Evolutionary conservation across 331 rosid genomes (phyloP).

Genomic region (Telfairia occidentalis): DNA sequence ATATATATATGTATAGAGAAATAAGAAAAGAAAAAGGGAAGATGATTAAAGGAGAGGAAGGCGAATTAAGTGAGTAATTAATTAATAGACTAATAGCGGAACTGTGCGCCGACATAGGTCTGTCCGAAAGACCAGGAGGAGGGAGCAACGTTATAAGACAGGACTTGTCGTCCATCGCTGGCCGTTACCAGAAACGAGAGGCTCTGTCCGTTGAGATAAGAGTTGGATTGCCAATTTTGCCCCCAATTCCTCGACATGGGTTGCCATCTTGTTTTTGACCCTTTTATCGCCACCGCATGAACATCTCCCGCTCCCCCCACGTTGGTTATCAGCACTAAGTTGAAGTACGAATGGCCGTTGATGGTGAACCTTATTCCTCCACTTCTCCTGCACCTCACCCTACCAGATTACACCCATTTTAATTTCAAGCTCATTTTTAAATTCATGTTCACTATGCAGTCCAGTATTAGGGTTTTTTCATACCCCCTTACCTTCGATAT

Average conservation of each 20-base stretch:
- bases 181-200: constrained; percentile 70
- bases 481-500: constrained; percentile 75
- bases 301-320: constrained; percentile 95
- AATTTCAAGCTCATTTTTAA: no score
- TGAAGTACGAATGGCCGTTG: constrained; percentile 93
- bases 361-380: constrained; percentile 83
- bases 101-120: constrained; percentile 71
- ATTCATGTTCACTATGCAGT: no score
- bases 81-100: constrained; percentile 25
- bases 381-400: constrained; percentile 73
- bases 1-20: no score
- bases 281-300: constrained; percentile 65
- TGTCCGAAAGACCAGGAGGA: constrained; percentile 75
- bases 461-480: no score
- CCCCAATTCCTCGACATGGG: constrained; percentile 93
- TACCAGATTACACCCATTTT: no score
- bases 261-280: constrained; percentile 71
- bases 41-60: background rate
- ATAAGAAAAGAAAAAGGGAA: background rate
- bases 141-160: constrained; percentile 67
- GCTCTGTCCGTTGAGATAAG: constrained; percentile 64
- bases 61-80: background rate
- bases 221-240: constrained; percentile 87
- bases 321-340: constrained; percentile 70
- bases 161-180: constrained; percentile 46